Evolutionary conservation across 176 grass and related monocot genomes (phyloP).

Genomic region (Avena insularis): DNA sequence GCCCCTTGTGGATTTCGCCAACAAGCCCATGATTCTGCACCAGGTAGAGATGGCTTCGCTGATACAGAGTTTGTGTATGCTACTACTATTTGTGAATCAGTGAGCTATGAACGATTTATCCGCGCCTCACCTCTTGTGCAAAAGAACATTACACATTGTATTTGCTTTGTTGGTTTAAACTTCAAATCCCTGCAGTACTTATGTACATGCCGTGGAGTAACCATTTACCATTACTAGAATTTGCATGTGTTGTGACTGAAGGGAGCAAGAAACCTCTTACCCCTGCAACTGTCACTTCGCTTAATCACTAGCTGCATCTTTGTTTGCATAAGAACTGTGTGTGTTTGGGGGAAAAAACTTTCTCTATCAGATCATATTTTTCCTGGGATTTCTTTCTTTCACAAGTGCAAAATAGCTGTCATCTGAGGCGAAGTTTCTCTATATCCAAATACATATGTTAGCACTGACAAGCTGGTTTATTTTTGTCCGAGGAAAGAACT

Average conservation of each 20-base stretch:
- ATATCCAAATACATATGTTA: neutral
- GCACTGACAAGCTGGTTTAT: neutral
- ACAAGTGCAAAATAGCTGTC: neutral
- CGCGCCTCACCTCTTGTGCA: neutral
- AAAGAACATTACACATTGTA: neutral
- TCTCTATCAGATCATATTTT: neutral
- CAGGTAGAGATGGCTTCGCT: slow-evolving; percentile 57
- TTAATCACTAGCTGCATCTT: neutral
- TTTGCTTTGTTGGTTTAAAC: neutral
- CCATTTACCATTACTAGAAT: neutral
- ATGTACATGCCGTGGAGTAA: neutral
- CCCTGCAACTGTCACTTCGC: slow-evolving; percentile 5
- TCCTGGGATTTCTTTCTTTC: neutral
- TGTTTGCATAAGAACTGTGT: neutral
- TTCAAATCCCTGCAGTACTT: neutral
- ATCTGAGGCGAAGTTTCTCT: slow-evolving; percentile 1
- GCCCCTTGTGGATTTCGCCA: slow-evolving; percentile 95
- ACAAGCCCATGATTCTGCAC: slow-evolving; percentile 97
- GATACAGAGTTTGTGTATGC: neutral
- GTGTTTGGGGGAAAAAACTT: neutral
- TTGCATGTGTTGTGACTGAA: neutral
- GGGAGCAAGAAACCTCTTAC: neutral
- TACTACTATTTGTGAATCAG: neutral
- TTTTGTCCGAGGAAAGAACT: neutral
- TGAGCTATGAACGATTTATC: neutral